phyloP scores from a whole-genome alignment of 2,329 filamentous ascomycete species.

The Didymella keratinophila region DNA sequence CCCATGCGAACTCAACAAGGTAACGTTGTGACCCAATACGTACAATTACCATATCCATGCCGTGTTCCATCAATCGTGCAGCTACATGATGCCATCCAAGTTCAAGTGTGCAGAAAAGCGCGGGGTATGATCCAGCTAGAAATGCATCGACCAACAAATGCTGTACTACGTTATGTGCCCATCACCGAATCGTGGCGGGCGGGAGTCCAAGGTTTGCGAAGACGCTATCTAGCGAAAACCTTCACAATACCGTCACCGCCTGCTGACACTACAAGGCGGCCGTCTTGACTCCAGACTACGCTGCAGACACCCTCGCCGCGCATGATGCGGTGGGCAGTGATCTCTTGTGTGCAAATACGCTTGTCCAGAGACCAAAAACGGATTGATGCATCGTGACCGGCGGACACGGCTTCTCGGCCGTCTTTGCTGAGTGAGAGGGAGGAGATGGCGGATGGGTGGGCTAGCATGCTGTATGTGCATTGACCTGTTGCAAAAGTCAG shows the following conservation, averaged over 20 bases:
- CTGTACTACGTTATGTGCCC: constrained; percentile 3
- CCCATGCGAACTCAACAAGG: constrained; percentile 6
- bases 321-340: constrained; percentile 92
- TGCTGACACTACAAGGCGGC: constrained; percentile 90
- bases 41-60: constrained; percentile 20
- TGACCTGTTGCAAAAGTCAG: constrained; percentile 69
- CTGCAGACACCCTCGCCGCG: constrained; percentile 93
- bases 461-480: constrained; percentile 99
- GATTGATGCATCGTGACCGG: constrained; percentile 92
- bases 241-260: constrained; percentile 97
- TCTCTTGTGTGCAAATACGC: constrained; percentile 91
- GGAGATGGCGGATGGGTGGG: constrained; percentile 92
- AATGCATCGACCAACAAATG: constrained; percentile 20
- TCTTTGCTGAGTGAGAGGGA: constrained; percentile 91
- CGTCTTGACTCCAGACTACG: constrained; percentile 95
- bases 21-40: constrained; percentile 5
- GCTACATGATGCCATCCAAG: constrained; percentile 21
- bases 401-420: constrained; percentile 91
- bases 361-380: constrained; percentile 98
- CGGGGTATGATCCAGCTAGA: constrained; percentile 23
- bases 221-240: constrained; percentile 67
- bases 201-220: constrained; percentile 5
- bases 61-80: constrained; percentile 22
- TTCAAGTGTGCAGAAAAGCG: constrained; percentile 12
- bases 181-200: background rate